Conservation (phyloP, 2,329 filamentous ascomycete genomes). For the Colletotrichum shisoi region DNA sequence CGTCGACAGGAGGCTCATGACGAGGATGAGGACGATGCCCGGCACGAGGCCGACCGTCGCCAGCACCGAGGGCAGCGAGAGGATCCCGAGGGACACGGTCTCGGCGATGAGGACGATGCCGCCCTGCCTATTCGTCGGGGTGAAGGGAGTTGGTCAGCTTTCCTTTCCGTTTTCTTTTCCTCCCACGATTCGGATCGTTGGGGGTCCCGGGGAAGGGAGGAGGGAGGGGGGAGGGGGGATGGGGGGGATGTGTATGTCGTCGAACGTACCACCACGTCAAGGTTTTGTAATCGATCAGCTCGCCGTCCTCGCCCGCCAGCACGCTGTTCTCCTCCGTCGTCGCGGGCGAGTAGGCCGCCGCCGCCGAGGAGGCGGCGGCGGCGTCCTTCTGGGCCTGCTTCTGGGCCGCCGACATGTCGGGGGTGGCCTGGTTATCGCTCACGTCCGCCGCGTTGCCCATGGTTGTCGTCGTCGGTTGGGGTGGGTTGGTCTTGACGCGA, state of each 20-base stretch:
- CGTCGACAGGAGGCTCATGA: slow-evolving; percentile 72
- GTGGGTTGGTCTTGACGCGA: background rate
- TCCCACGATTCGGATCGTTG: too few species aligned
- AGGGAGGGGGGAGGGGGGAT: too few species aligned
- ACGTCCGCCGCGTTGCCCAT: slow-evolving; percentile 9
- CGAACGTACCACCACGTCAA: slow-evolving; percentile 50
- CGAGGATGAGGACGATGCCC: slow-evolving; percentile 75
- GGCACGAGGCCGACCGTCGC: slow-evolving; percentile 75
- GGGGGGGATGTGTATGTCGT: too few species aligned
- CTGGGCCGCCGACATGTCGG: slow-evolving; percentile 30
- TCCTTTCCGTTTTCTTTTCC: too few species aligned
- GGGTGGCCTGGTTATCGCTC: slow-evolving; percentile 14
- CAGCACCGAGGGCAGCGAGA: slow-evolving; percentile 79
- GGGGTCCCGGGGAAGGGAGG: too few species aligned
- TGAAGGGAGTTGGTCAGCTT: background rate
- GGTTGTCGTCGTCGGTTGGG: background rate
- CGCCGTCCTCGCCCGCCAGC: slow-evolving; percentile 31
- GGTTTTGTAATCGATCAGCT: slow-evolving; percentile 50
- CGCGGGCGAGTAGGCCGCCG: slow-evolving; percentile 23
- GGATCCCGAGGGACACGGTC: slow-evolving; percentile 60
- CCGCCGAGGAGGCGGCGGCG: slow-evolving; percentile 12
- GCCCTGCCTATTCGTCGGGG: slow-evolving; percentile 50
- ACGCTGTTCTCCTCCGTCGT: slow-evolving; percentile 34
- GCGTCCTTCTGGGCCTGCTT: slow-evolving; percentile 19
- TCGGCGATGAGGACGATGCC: slow-evolving; percentile 56